Evolutionary conservation across 495 filamentous ascomycete species (phyloP).

Genomic region (Penicillium bovifimosum): DNA sequence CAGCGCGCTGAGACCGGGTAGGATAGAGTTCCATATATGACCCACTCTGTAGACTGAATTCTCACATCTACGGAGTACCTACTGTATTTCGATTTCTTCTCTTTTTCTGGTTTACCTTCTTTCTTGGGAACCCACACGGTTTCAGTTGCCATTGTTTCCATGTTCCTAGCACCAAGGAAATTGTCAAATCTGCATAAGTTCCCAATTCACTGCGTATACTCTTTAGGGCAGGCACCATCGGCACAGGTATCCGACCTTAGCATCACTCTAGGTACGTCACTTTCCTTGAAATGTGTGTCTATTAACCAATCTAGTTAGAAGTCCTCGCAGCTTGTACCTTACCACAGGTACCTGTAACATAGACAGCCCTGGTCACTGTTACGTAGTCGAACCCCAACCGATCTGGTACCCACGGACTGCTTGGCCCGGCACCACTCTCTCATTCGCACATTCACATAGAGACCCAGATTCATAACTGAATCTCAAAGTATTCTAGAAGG

Average conservation of each 20-base stretch:
- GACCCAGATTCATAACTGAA: conserved; percentile 17
- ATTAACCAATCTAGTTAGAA: not conserved
- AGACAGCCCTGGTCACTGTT: not conserved
- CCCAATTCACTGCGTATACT: not conserved
- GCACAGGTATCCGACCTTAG: not conserved
- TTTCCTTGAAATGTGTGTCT: not conserved
- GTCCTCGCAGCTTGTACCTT: too few species aligned
- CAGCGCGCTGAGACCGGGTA: conserved; percentile 15
- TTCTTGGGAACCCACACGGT: conserved; percentile 1
- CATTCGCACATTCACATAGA: conserved; percentile 11
- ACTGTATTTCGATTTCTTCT: not conserved
- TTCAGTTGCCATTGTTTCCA: conserved; percentile 6
- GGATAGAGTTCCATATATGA: conserved; percentile 11
- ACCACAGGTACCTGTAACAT: not conserved
- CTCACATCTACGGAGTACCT: not conserved
- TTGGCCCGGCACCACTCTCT: conserved; percentile 16
- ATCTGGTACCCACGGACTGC: conserved; percentile 11
- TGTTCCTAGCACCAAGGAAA: not conserved
- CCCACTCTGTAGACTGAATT: conserved; percentile 19
- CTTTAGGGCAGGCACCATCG: not conserved
- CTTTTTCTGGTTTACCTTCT: not conserved
- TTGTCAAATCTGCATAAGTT: not conserved
- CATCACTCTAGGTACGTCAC: not conserved
- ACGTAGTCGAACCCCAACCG: conserved; percentile 5
- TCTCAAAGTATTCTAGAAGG: conserved; percentile 27